These are phyloP conservation scores for Claviceps capensis DNA, from an alignment of 2,329 filamentous ascomycete genomes.

Conservation along the genomic window DNA sequence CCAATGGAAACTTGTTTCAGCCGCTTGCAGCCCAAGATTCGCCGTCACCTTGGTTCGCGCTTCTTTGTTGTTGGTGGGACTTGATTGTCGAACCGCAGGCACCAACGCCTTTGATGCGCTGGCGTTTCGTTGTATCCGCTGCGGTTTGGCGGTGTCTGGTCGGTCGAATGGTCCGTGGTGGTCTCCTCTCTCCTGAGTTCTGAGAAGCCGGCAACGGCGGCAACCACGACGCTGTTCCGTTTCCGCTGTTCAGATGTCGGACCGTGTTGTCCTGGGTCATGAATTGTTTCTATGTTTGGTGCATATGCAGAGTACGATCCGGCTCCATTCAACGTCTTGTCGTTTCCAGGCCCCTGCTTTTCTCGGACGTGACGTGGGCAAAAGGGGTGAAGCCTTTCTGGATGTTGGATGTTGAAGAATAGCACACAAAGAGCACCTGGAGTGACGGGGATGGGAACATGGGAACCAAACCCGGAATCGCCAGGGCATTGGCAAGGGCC, in stretches of 20 bases:
- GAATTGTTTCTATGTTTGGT: neutral
- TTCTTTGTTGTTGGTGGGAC: too few relatives aligned
- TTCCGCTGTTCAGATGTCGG: neutral
- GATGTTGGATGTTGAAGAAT: neutral
- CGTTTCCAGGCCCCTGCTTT: neutral
- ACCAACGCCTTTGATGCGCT: too few relatives aligned
- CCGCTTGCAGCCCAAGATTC: too few relatives aligned
- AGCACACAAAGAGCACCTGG: neutral
- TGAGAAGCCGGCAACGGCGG: neutral
- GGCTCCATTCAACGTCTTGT: neutral
- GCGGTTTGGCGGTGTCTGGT: too few relatives aligned
- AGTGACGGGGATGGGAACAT: neutral
- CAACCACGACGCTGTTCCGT: neutral
- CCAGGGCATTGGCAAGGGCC: neutral
- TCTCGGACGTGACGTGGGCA: neutral
- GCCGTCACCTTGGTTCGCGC: too few relatives aligned
- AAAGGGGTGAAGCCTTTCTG: neutral
- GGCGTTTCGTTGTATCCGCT: too few relatives aligned
- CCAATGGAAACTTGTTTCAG: too few relatives aligned
- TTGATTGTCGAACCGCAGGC: too few relatives aligned
- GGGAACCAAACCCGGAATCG: neutral
- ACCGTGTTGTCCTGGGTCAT: neutral
- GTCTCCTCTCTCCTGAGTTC: too few relatives aligned
- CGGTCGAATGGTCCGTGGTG: too few relatives aligned
- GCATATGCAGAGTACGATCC: neutral